These are phyloP conservation scores for Fusarium subglutinans DNA, from an alignment of 2,329 filamentous ascomycete genomes.

Conservation along the genomic window DNA sequence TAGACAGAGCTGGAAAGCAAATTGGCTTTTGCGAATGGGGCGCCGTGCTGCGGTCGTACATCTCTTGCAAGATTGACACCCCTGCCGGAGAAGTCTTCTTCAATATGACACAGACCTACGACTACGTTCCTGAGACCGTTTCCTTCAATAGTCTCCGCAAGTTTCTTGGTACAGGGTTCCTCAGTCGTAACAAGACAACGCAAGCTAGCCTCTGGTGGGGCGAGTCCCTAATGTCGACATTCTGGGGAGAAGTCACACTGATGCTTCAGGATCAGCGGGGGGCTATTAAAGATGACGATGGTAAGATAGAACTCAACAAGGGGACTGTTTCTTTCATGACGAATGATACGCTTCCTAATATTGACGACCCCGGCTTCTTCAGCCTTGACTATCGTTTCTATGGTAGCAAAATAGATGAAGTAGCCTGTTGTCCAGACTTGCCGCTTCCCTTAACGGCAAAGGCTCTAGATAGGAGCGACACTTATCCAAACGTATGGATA, in stretches of 20 bases:
- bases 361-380: neutral
- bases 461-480: neutral
- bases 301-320: neutral
- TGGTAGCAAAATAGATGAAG: accelerated
- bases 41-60: neutral
- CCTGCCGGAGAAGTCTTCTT: neutral
- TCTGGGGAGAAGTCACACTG: neutral
- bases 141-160: neutral
- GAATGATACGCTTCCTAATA: accelerated
- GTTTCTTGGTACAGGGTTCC: neutral
- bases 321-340: neutral
- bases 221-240: neutral
- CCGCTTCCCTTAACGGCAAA: neutral
- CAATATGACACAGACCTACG: neutral
- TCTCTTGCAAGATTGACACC: neutral
- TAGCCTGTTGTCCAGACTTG: neutral
- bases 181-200: neutral
- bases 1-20: neutral
- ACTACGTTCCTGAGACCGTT: neutral
- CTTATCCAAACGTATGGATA: neutral
- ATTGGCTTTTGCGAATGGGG: neutral
- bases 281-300: neutral
- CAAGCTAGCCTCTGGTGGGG: neutral
- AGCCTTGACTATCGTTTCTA: neutral
- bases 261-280: neutral